Conservation (phyloP, 192 early-diverging fungal genomes). For the Coemansia sp. region DNA sequence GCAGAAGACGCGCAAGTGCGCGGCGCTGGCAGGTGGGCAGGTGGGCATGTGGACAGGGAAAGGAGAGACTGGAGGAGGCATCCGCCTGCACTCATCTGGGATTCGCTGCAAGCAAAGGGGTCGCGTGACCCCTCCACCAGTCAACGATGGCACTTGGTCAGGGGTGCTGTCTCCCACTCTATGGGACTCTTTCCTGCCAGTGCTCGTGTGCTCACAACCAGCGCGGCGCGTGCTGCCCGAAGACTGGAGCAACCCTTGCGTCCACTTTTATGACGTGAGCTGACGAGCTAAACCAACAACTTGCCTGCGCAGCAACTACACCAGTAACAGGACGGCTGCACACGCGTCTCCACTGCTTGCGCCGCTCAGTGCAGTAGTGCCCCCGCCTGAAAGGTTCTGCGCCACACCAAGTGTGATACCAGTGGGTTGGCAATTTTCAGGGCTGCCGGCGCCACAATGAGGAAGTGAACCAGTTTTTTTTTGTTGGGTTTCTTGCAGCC, state of each 20-base stretch:
- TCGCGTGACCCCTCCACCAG: conserved; percentile 4
- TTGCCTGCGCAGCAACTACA: not conserved
- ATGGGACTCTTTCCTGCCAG: not conserved
- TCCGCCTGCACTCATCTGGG: conserved; percentile 2
- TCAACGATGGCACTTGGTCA: not conserved
- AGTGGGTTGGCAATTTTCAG: not conserved
- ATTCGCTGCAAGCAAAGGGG: conserved; percentile 9
- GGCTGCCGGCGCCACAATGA: not conserved
- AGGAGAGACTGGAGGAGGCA: not conserved
- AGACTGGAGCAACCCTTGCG: not conserved
- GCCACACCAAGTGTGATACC: not conserved
- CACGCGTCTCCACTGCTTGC: too few relatives aligned
- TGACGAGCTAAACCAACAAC: not conserved
- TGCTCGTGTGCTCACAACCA: not conserved
- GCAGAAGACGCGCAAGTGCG: not conserved
- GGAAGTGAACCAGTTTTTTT: not conserved
- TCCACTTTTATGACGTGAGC: not conserved
- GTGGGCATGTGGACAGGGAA: not conserved
- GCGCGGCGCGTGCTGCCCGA: not conserved
- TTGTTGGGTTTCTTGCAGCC: not conserved
- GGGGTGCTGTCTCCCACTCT: not conserved
- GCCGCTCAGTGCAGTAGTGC: too few relatives aligned
- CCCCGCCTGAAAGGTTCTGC: not conserved
- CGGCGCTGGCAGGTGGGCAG: not conserved
- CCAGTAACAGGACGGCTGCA: not conserved